Evolutionary conservation across 345 rosid genomes (phyloP), one percentile per base, ranked within the genome.

Genomic region (Cardamine occulta): DNA sequence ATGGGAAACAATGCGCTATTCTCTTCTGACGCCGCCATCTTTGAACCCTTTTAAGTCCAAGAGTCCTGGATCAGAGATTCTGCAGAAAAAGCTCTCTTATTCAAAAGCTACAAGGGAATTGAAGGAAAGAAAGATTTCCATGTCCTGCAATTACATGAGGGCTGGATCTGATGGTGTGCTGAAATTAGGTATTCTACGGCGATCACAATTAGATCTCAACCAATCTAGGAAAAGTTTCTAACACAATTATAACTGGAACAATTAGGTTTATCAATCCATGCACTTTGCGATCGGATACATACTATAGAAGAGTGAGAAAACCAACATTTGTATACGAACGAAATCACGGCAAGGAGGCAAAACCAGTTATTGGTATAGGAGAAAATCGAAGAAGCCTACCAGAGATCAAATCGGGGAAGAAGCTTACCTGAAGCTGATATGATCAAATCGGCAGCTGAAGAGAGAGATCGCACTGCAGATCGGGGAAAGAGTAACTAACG

Each of bases 11-110:
- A 59, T 0, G 91, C 85, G 72, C 94, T 82, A 67, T 77, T 96
- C 87, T 96, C 99, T 76, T 96, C 97, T 0, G 97, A 85, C 14
- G 96, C 91, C 72, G 96, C 98, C 98, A 95, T 95, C 68, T 32
- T 56, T 58, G 24, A 17, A 83, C 66, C 76, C 77, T 74, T 83
- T 68, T 63, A 28, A 28, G 74, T 59, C 24, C 45, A 73, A 60
- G 69, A 66, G 76, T 29, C 53, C 39, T 63, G 11, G 55, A 55
- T 73, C 53, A 71, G 71, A 44, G 37, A 64, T 32, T 37, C 73
- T 74, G 76, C 69, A 74, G 18, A 21, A 67, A 14, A 57, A 39
- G 37, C 66, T 39, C 15, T 37, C 63, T 32, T 45, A 79, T 49
- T n/a, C 49, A 21, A 56, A 11, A 6, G 59, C 34, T 47, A 5